Evolutionary conservation across 805 yeast species (phyloP), one percentile per base, ranked within the genome.

Genomic region (Ogataea naganishii): DNA sequence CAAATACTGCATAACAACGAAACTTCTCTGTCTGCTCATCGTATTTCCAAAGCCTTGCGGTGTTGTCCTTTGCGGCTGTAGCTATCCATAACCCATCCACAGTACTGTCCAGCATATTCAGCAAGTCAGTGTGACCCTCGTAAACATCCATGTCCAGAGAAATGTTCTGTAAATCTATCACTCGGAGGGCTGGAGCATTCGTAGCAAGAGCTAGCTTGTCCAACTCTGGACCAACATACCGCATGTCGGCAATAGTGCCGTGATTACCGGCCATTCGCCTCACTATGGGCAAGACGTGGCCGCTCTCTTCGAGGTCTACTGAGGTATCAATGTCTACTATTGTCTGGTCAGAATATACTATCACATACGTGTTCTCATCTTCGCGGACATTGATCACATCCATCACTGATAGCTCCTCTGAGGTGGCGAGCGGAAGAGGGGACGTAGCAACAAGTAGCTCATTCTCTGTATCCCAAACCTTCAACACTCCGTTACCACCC

Each of bases 171-270:
- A 81, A 71, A 39, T 79, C 77, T 20, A 88, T 69, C 10, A 92
- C 56, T 50, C 97, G 65, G 33, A 92, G 58, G 1, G 89, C 76
- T 9, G 96, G 94, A 1, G 97, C 83, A 54, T 92, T 92, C 3
- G 97, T 89, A 2, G 97, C 96, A 40, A 92, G 53, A 4, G 94
- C 97, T 26, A 89, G 52, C 21, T 65, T 57, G 26, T 65, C 51
- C 18, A 60, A 49, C 15, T 62, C 48, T 6, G 84, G 83, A 0
- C 92, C 92, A 19, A 77, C 79, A 46, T 75, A 80, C 41, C 75
- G 72, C 60, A 86, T 68, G 50, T 89, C 97, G 3, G 96, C 95
- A 44, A 92, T 77, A 16, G 92, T 89, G 34, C 96, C 97, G 56
- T 89, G 95, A 53, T 86, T 86, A 42, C 96, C 96, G 1, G 96